Conservation (phyloP, 176 grass and related monocot genomes). For the Saccharum spontaneum region DNA sequence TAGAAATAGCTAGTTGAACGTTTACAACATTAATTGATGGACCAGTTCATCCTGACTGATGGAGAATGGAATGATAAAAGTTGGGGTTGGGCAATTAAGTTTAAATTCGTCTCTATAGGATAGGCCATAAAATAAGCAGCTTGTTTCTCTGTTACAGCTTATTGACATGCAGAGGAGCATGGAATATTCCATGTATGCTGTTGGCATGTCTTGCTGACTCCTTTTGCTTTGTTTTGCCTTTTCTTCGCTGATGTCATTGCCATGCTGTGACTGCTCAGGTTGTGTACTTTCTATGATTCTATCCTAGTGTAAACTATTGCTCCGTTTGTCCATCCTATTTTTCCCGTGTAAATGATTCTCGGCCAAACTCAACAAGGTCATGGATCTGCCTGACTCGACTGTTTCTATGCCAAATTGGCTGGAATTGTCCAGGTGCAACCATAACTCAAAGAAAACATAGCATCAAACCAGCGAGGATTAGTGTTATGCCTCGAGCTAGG, state of each 20-base stretch:
- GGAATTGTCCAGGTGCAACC: not conserved
- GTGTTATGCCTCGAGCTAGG: not conserved
- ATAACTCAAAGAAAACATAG: not conserved
- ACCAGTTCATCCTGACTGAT: not conserved
- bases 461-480: not conserved
- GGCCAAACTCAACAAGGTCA: not conserved
- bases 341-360: not conserved
- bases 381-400: not conserved
- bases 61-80: not conserved
- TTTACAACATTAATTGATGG: not conserved
- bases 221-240: not conserved
- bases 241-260: not conserved
- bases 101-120: not conserved
- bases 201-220: not conserved
- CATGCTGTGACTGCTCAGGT: not conserved
- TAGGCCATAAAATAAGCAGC: not conserved
- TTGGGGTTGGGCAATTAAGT: constrained; percentile 3
- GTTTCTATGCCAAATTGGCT: not conserved
- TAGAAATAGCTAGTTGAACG: not conserved
- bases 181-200: constrained; percentile 20
- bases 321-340: not conserved
- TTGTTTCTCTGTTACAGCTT: not conserved
- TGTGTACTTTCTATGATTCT: not conserved
- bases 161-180: not conserved
- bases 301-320: not conserved